Conservation (phyloP, 140 eudicot species). For the Stevia rebaudiana region DNA sequence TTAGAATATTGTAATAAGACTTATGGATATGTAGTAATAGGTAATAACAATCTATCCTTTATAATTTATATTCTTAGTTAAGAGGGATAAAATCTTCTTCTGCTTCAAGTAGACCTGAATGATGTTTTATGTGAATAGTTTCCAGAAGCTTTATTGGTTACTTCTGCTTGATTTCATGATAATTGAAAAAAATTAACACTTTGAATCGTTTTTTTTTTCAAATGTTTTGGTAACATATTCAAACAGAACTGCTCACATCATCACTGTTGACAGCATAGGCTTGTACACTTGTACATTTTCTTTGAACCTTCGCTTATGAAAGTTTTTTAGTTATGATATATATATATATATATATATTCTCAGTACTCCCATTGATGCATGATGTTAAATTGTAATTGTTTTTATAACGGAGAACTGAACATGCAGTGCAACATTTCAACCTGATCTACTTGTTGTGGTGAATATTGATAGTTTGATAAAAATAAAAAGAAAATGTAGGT, state of each 20-base stretch:
- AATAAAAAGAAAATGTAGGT: neutral
- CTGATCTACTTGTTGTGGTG: neutral
- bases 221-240: conserved; percentile 38
- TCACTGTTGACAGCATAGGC: conserved; percentile 8
- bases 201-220: conserved; percentile 44
- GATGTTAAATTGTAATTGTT: neutral
- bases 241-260: conserved; percentile 20
- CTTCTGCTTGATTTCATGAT: conserved; percentile 54
- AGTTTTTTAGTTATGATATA: conserved; percentile 18
- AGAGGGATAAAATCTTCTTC: neutral
- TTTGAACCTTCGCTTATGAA: conserved; percentile 2
- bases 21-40: neutral
- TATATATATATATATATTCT: neutral
- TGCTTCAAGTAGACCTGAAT: conserved; percentile 17
- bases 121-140: conserved; percentile 69
- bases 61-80: neutral
- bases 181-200: conserved; percentile 35
- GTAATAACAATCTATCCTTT: neutral
- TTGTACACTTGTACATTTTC: neutral
- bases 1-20: too few relatives aligned
- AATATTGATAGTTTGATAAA: neutral
- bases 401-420: neutral
- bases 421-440: neutral
- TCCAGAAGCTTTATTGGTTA: conserved; percentile 54
- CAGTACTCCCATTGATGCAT: neutral